Conservation (phyloP, 2,329 filamentous ascomycete genomes). For the Knufia fluminis region DNA sequence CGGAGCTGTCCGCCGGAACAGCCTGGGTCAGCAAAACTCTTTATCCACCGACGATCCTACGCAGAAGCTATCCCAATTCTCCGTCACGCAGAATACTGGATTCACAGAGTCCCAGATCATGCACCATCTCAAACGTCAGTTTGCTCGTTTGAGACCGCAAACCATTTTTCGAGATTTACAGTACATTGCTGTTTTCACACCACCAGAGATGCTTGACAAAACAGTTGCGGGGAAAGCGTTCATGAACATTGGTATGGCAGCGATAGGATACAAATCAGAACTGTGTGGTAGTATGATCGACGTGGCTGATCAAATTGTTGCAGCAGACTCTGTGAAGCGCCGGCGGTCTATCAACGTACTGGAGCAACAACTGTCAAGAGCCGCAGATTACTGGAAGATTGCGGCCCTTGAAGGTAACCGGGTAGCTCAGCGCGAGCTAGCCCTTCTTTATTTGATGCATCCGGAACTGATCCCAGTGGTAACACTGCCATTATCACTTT, state of each 20-base stretch:
- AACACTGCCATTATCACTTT: constrained; percentile 73
- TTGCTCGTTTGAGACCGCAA: constrained; percentile 63
- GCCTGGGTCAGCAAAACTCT: constrained; percentile 16
- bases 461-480: constrained; percentile 74
- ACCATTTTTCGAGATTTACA: constrained; percentile 75
- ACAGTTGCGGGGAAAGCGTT: constrained; percentile 65
- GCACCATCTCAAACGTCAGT: constrained; percentile 56
- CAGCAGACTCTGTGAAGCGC: constrained; percentile 38
- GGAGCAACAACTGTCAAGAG: constrained; percentile 66
- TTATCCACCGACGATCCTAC: constrained; percentile 18
- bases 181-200: constrained; percentile 55
- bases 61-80: constrained; percentile 28
- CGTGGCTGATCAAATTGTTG: constrained; percentile 58
- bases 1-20: constrained; percentile 13
- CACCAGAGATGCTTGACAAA: constrained; percentile 48
- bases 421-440: constrained; percentile 83
- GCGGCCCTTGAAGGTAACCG: constrained; percentile 86
- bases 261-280: constrained; percentile 78
- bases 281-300: constrained; percentile 78
- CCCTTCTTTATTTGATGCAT: constrained; percentile 84
- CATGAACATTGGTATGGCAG: constrained; percentile 79
- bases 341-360: constrained; percentile 25
- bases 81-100: constrained; percentile 13
- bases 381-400: constrained; percentile 81
- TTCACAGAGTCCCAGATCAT: constrained; percentile 29